phyloP scores from a whole-genome alignment of 2,329 filamentous ascomycete species.

The Juglanconis oblonga region DNA sequence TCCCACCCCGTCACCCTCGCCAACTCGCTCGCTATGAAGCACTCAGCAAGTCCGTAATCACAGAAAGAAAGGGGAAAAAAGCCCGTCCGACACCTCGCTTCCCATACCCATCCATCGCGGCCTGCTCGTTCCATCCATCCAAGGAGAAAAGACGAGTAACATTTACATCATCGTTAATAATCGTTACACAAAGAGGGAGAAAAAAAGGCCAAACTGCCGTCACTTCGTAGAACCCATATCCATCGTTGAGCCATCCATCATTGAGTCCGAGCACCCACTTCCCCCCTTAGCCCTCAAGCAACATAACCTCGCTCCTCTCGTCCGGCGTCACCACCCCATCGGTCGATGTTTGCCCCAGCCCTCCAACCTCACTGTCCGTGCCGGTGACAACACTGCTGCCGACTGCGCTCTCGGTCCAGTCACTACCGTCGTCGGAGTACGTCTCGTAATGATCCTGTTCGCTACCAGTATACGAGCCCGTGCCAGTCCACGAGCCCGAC shows the following conservation, averaged over 20 bases:
- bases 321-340: constrained; percentile 5
- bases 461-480: background rate
- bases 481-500: constrained; percentile 14
- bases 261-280: background rate
- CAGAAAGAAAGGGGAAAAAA: background rate
- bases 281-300: constrained; percentile 17
- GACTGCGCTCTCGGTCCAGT: constrained; percentile 46
- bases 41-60: no score
- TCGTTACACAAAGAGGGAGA: background rate
- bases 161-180: background rate
- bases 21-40: background rate
- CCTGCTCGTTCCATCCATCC: background rate
- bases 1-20: background rate
- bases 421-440: constrained; percentile 39
- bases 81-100: background rate
- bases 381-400: constrained; percentile 21
- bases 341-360: constrained; percentile 6
- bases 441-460: constrained; percentile 20
- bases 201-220: background rate
- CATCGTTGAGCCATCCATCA: background rate
- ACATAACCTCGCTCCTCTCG: constrained; percentile 21
- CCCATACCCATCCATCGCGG: background rate
- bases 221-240: background rate
- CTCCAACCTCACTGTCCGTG: constrained; percentile 20
- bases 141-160: background rate